Conservation (phyloP, 495 filamentous ascomycete genomes). For the Pyronema domesticum region DNA sequence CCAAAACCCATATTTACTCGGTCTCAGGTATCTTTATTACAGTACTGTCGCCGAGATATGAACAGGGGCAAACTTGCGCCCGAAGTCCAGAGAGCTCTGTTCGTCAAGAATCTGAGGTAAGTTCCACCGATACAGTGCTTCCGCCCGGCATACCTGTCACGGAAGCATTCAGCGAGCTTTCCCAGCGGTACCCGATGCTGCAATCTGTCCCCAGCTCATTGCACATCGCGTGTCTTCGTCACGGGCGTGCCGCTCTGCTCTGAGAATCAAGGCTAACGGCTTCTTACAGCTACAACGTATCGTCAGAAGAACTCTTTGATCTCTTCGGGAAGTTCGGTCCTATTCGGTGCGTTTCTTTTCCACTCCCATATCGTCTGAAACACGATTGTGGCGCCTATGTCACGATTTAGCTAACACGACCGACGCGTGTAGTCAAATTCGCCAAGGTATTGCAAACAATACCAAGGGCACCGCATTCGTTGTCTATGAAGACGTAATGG, state of each 20-base stretch:
- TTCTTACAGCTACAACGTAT: constrained; percentile 76
- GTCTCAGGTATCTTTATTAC: not conserved
- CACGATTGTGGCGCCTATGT: not conserved
- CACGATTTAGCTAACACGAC: constrained; percentile 4
- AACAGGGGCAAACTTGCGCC: constrained; percentile 80
- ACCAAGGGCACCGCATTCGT: constrained; percentile 98
- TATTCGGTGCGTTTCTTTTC: constrained; percentile 48
- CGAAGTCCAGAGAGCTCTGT: constrained; percentile 85
- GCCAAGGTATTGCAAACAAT: constrained; percentile 90
- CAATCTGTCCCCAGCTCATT: constrained; percentile 5
- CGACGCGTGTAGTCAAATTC: constrained; percentile 58
- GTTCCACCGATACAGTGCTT: constrained; percentile 14
- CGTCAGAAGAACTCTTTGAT: constrained; percentile 82
- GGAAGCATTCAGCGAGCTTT: not conserved
- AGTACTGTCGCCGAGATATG: constrained; percentile 37
- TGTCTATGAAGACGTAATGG: constrained; percentile 97
- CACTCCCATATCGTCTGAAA: not conserved
- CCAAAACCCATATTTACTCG: not conserved
- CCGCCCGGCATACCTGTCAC: not conserved
- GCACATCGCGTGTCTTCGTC: not conserved
- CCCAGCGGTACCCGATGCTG: not conserved
- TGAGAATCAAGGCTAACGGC: not conserved
- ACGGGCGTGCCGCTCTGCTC: not conserved
- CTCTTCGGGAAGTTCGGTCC: constrained; percentile 89
- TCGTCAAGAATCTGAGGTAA: constrained; percentile 93